phyloP scores from a whole-genome alignment of 1,284 basidiomycete genomes.

The Moesziomyces globuligerus region DNA sequence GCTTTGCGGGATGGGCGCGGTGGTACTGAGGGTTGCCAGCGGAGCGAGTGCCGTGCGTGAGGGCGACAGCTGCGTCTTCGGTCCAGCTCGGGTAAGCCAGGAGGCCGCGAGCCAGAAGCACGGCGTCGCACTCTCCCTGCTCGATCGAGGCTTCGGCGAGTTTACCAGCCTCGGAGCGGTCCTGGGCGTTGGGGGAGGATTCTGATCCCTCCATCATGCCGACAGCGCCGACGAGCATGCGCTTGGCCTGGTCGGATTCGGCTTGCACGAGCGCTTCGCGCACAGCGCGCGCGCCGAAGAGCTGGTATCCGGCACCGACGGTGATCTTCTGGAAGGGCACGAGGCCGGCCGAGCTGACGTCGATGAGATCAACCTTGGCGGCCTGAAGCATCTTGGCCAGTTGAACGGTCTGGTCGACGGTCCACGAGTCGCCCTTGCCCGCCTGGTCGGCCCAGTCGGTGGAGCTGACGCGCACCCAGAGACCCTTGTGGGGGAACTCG shows the following conservation, averaged over 20 bases:
- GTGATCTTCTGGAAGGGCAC: conserved; percentile 54
- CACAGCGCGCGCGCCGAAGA: conserved; percentile 49
- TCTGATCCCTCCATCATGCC: conserved; percentile 58
- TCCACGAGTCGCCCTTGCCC: conserved; percentile 50
- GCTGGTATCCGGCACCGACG: conserved; percentile 57
- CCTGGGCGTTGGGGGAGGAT: conserved; percentile 26
- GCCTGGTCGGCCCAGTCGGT: conserved; percentile 61
- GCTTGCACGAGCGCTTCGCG: conserved; percentile 30
- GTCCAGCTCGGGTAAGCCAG: conserved; percentile 59
- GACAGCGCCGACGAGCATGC: conserved; percentile 58
- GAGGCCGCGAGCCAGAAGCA: conserved; percentile 56
- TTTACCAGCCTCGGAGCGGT: conserved; percentile 42
- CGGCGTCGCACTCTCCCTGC: conserved; percentile 44
- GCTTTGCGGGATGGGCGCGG: conserved; percentile 39
- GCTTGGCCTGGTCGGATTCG: conserved; percentile 12
- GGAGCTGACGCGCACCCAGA: conserved; percentile 63
- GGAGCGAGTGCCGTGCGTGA: conserved; percentile 32
- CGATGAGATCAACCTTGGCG: conserved; percentile 61
- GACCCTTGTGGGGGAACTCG: conserved; percentile 56
- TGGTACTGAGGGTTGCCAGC: conserved; percentile 59
- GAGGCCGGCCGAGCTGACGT: conserved; percentile 57
- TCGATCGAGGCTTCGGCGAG: conserved; percentile 57
- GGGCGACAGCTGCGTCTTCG: conserved; percentile 40
- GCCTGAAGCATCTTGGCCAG: conserved; percentile 53
- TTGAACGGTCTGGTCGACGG: conserved; percentile 49